Evolutionary conservation across 1,139 yeast species (phyloP).

Genomic region (Blastobotrys petasosporus): DNA sequence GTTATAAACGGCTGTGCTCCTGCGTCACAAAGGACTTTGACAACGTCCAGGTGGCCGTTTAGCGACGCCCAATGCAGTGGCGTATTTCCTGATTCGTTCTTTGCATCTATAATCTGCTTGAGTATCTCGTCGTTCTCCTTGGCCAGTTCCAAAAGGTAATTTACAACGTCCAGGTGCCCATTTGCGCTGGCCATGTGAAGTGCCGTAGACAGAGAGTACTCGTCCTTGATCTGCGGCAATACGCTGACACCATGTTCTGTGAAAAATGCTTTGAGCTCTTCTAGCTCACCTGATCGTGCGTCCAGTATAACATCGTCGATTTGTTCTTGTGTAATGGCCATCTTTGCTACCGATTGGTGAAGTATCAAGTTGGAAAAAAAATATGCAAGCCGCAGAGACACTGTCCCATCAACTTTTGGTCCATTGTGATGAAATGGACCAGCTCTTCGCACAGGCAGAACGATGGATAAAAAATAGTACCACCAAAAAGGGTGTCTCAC

Average conservation of each 20-base stretch:
- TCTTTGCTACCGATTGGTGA: conserved; percentile 3
- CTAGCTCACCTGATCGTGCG: conserved; percentile 83
- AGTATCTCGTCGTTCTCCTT: conserved; percentile 27
- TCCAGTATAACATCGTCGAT: conserved; percentile 75
- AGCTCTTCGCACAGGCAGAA: conserved; percentile 17
- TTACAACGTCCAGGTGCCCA: conserved; percentile 70
- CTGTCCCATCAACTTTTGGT: too few relatives aligned
- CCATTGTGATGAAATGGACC: conserved; percentile 1
- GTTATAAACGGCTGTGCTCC: conserved; percentile 79
- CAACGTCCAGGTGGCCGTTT: conserved; percentile 75
- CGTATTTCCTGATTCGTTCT: conserved; percentile 82
- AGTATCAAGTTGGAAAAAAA: neutral
- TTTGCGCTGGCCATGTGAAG: conserved; percentile 94
- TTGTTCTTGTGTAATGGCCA: conserved; percentile 49
- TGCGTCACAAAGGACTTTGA: conserved; percentile 61
- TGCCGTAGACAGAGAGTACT: conserved; percentile 62
- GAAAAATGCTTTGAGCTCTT: conserved; percentile 62
- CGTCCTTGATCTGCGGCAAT: conserved; percentile 48
- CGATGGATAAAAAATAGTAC: conserved; percentile 16
- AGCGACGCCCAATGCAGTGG: conserved; percentile 94
- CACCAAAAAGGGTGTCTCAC: conserved; percentile 1
- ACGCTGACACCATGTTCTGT: conserved; percentile 13
- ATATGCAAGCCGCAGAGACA: neutral
- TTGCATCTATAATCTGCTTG: conserved; percentile 45
- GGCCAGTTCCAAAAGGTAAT: conserved; percentile 49